A percentile compares a stretch with the other conserved stretches of the same genome.
These are phyloP conservation scores for Helichrysum umbraculigerum DNA, from an alignment of 129 eudicot species.

Conservation along the genomic window DNA sequence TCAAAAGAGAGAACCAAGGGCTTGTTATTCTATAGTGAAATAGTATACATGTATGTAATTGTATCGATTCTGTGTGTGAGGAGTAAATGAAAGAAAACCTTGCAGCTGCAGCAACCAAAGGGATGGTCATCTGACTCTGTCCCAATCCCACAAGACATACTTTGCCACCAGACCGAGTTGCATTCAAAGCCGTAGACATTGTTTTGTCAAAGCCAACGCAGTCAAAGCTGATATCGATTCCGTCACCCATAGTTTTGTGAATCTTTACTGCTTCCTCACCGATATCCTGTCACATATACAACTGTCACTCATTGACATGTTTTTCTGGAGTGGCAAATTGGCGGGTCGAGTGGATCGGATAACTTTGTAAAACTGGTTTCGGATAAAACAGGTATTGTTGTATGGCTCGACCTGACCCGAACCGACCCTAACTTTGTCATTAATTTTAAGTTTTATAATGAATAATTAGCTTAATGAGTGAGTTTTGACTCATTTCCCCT, in stretches of 20 bases:
- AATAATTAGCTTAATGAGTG: neutral
- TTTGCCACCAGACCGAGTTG: slow-evolving; percentile 53
- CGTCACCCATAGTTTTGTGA: slow-evolving; percentile 34
- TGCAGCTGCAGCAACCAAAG: slow-evolving; percentile 51
- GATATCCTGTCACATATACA: slow-evolving; percentile 35
- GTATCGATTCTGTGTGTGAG: neutral
- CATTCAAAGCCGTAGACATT: slow-evolving; percentile 47
- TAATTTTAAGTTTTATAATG: neutral
- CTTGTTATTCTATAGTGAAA: neutral
- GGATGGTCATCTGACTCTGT: slow-evolving; percentile 41
- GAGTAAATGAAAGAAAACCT: slow-evolving; percentile 27
- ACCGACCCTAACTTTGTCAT: neutral
- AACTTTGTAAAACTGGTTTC: neutral
- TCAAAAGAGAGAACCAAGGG: neutral
- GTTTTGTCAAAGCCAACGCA: slow-evolving; percentile 57
- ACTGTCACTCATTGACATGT: neutral
- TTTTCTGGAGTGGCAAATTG: neutral
- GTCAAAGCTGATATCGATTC: slow-evolving; percentile 50
- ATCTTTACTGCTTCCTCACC: slow-evolving; percentile 34
- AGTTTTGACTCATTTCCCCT: neutral
- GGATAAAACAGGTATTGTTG: too few relatives aligned
- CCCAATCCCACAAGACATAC: slow-evolving; percentile 56
- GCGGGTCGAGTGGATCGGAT: too few relatives aligned
- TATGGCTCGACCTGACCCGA: neutral
- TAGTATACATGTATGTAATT: neutral